Evolutionary conservation across 2,329 filamentous ascomycete genomes (phyloP).

Genomic region (Fusarium redolens): DNA sequence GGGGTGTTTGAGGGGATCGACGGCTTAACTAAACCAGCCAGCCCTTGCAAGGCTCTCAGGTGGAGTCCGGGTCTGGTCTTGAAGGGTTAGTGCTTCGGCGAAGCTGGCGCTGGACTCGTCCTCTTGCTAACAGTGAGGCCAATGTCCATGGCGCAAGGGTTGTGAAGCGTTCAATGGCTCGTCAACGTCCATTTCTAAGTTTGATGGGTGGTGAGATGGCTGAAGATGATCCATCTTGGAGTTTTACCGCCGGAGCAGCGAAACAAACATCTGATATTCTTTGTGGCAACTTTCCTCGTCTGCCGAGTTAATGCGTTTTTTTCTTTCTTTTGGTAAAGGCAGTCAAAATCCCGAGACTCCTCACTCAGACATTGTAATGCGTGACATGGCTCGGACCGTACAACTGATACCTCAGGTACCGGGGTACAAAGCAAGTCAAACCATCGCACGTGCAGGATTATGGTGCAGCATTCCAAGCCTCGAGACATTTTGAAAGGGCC

Average conservation of each 20-base stretch:
- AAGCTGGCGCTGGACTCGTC: constrained; percentile 9
- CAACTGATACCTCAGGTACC: constrained; percentile 3
- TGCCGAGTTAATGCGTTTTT: constrained; percentile 13
- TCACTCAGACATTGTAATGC: constrained; percentile 21
- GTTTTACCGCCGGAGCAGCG: constrained; percentile 33
- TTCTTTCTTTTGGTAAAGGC: constrained; percentile 13
- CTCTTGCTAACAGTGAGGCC: constrained; percentile 31
- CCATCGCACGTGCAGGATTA: constrained; percentile 42
- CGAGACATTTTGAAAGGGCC: constrained; percentile 35
- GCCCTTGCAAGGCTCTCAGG: constrained; percentile 29
- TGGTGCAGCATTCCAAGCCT: constrained; percentile 41
- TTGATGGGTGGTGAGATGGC: constrained; percentile 31
- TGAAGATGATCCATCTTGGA: constrained; percentile 30
- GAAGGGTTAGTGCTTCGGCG: constrained; percentile 26
- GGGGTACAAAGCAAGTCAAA: constrained; percentile 30
- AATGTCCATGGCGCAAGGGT: constrained; percentile 25
- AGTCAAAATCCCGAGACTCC: constrained; percentile 26
- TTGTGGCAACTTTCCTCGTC: constrained; percentile 18
- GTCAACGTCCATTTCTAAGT: constrained; percentile 16
- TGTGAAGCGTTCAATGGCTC: constrained; percentile 17
- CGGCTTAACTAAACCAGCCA: constrained; percentile 29
- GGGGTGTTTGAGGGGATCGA: constrained; percentile 38
- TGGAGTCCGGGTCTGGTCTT: constrained; percentile 8
- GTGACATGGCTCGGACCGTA: constrained; percentile 32
- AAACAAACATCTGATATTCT: constrained; percentile 31